Evolutionary conservation across 768 basidiomycete species (phyloP), one percentile per base, ranked within the genome.

Genomic region (Termitomyces sp.): DNA sequence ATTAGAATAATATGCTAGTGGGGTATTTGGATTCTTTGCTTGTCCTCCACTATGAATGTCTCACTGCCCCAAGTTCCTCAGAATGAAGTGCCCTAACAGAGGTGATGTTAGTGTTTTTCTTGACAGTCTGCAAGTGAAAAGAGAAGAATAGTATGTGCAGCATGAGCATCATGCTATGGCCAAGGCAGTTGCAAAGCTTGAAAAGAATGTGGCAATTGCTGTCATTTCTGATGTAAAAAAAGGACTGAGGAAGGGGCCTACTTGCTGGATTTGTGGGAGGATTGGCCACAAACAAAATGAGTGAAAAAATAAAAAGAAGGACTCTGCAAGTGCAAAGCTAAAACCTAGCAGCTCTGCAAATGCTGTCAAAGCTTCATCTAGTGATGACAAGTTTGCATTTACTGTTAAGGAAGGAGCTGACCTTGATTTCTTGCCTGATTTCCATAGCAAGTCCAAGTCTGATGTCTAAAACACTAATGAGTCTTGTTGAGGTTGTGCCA

Each of bases 191-290:
- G 10, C 23, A 5, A 62, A 59, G 15, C 44, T 52, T 7, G 62
- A 67, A 57, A 57, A 61, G 15, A 57, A 56, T 21, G 9, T 21
- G n/a, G 41, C 19, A 21, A 21, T 21, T 42, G 41, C 9, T 2
- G 19, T 42, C 19, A 42, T 19, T 19, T 21, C 31, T 33, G 5
- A 62, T 58, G 19, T 45, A 57, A 8, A 63, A 66, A 59, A 57
- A 60, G 15, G 58, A 52, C 23, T n/a, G 37, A 19, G 59, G 62
- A 50, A 65, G 67, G 40, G 67, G 66, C 0, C 15, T 71, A 50
- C 37, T 51, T 15, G 59, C 37, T 43, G 21, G 42, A 26, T 38
- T 37, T 35, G 30, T 41, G 5, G 43, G 5, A 11, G 21, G 11
- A 14, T 23, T 44, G 21, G 11, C 23, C 19, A 42, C 41, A n/a